Evolutionary conservation across 331 rosid genomes (phyloP).

Genomic region (Pyrus hybrid): DNA sequence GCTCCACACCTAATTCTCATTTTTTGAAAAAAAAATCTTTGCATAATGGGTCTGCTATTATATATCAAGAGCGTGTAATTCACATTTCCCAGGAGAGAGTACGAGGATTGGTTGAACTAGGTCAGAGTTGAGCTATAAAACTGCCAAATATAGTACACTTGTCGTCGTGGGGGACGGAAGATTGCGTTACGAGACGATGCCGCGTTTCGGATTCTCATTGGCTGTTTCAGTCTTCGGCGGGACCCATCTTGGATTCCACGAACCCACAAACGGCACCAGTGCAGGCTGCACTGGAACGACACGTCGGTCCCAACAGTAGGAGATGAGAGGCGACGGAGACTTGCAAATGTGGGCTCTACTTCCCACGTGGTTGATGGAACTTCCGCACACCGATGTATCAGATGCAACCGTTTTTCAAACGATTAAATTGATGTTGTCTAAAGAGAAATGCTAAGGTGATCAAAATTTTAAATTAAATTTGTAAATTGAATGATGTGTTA

Average conservation of each 20-base stretch:
- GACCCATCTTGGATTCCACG: conserved; percentile 1
- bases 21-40: too few species aligned
- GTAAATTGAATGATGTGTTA: too few species aligned
- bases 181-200: neutral
- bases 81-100: neutral
- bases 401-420: too few species aligned
- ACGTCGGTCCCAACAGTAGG: neutral
- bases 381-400: too few species aligned
- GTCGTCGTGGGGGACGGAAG: neutral
- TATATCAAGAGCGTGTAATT: neutral
- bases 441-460: too few species aligned
- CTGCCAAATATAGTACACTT: neutral
- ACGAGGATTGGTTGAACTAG: neutral
- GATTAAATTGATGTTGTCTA: too few species aligned
- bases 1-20: too few species aligned
- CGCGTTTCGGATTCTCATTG: conserved; percentile 21
- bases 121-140: neutral
- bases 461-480: too few species aligned
- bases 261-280: neutral
- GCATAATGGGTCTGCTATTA: too few species aligned
- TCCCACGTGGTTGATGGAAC: neutral
- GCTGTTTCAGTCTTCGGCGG: neutral
- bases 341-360: neutral
- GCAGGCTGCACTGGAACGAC: conserved; percentile 7
- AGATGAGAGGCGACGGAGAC: neutral